These are phyloP conservation scores for Acephala macrosclerotiorum DNA, from an alignment of 2,329 filamentous ascomycete species.

Conservation along the genomic window DNA sequence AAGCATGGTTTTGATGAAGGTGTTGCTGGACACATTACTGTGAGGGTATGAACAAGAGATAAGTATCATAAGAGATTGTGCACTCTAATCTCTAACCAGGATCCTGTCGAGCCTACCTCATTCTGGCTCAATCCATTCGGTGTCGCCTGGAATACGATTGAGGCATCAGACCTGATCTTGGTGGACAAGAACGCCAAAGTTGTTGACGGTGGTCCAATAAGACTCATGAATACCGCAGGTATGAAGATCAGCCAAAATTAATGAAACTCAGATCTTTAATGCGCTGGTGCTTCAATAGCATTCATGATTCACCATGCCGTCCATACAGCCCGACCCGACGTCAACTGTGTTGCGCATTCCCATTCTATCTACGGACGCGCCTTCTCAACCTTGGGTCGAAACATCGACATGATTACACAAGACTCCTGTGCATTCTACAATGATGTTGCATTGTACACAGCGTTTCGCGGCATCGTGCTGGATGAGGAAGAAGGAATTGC, in stretches of 20 bases:
- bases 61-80: too few relatives aligned
- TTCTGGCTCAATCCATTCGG: slow-evolving; percentile 47
- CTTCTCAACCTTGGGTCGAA: slow-evolving; percentile 67
- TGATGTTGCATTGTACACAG: slow-evolving; percentile 48
- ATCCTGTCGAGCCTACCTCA: slow-evolving; percentile 43
- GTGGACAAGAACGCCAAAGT: slow-evolving; percentile 68
- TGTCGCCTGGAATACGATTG: slow-evolving; percentile 55
- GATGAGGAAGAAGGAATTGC: slow-evolving; percentile 57
- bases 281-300: slow-evolving; percentile 45
- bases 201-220: slow-evolving; percentile 62
- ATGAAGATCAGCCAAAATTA: background rate
- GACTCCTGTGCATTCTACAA: slow-evolving; percentile 62
- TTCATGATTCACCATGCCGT: slow-evolving; percentile 68
- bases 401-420: slow-evolving; percentile 65
- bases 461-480: slow-evolving; percentile 60
- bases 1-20: slow-evolving; percentile 55
- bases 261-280: background rate
- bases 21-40: slow-evolving; percentile 54
- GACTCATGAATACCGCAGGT: slow-evolving; percentile 43
- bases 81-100: too few relatives aligned
- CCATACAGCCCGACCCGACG: slow-evolving; percentile 64
- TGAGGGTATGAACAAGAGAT: slow-evolving; percentile 44
- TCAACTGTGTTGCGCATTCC: slow-evolving; percentile 64
- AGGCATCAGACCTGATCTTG: slow-evolving; percentile 70
- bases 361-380: slow-evolving; percentile 66